Base-by-base conservation (phyloP, 345 rosid species). In the Trapa incisa region DNA sequence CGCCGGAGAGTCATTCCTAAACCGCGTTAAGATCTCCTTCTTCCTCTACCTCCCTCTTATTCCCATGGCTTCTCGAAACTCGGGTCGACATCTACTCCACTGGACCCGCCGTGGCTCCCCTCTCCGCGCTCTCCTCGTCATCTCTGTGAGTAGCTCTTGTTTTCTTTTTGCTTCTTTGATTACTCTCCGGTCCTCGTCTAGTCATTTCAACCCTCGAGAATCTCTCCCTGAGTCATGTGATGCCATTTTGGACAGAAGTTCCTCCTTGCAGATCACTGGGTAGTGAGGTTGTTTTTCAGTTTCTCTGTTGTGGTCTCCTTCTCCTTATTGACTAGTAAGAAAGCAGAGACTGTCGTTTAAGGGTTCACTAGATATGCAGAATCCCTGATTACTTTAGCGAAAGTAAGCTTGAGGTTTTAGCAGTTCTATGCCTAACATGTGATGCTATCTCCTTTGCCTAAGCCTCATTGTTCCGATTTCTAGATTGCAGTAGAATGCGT, bases 91-190 rank as follows among this genome's bases (percentile, higher is more conserved):
- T 15, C 52, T 94, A 70, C 81, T 89, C 50, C 62, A 14, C 65
- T 94, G 99, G 97, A 80, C 91, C 72, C 92, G 92, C 56, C 64
- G 74, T 22, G 99, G 99, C 64, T 81, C 88, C 66, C 81, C 81
- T n/a, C 77, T 94, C 68, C 97, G 99, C 29, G 79, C 92, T 15
- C 88, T 89, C 12, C 83, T 91, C 68, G 97, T 94, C 67, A 75
- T 87, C 79, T 82, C 84, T 17, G 99, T 91, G 77, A 83, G 97
- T 78, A 7, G 0, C 50, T 39, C 37, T 9, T 9, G 32, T 58
- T 39, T 36, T 37, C 62, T 15, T 8, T 0, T 9, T 6, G 7
- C 39, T 47, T 6, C 37, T 45, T 45, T 39, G 37, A 2, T 39
- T 15, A 3, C 1, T 0, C 6, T 41, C 43, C 7, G 17, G 4